Evolutionary conservation across 805 yeast species (phyloP).

Genomic region (Candida quercuum): DNA sequence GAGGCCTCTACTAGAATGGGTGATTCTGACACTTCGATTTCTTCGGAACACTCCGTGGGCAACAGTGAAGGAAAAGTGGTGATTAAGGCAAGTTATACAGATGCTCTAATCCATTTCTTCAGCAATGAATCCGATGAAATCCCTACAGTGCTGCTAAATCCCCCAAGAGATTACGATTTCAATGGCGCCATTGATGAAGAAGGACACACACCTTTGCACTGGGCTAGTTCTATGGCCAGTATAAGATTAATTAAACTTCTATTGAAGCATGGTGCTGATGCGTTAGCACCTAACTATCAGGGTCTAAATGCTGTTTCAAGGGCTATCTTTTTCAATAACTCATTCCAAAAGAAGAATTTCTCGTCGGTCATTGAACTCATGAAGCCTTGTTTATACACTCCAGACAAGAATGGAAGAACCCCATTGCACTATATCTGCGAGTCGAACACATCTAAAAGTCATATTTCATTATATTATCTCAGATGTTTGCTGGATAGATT

Average conservation of each 20-base stretch:
- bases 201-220: constrained; percentile 77
- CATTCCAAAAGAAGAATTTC: constrained; percentile 59
- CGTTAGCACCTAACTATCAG: constrained; percentile 41
- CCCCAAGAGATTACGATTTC: constrained; percentile 60
- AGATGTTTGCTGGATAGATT: constrained; percentile 40
- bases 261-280: constrained; percentile 57
- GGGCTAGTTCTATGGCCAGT: constrained; percentile 82
- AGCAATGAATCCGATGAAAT: constrained; percentile 30
- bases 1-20: constrained; percentile 26
- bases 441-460: constrained; percentile 41
- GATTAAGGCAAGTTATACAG: constrained; percentile 32
- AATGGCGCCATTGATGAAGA: constrained; percentile 71
- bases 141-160: constrained; percentile 37
- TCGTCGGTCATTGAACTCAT: constrained; percentile 52
- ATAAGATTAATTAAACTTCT: constrained; percentile 52
- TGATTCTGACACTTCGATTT: constrained; percentile 34
- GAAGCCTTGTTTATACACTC: constrained; percentile 61
- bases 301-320: constrained; percentile 73
- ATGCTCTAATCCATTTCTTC: constrained; percentile 44
- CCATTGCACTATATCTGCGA: constrained; percentile 68
- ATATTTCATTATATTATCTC: constrained; percentile 53
- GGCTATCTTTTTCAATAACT: constrained; percentile 65
- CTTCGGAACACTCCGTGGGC: constrained; percentile 29
- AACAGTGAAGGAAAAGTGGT: constrained; percentile 8
- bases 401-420: constrained; percentile 67